Base-by-base conservation (phyloP, 78 protist species). In the Dictyostelium intermedium region DNA sequence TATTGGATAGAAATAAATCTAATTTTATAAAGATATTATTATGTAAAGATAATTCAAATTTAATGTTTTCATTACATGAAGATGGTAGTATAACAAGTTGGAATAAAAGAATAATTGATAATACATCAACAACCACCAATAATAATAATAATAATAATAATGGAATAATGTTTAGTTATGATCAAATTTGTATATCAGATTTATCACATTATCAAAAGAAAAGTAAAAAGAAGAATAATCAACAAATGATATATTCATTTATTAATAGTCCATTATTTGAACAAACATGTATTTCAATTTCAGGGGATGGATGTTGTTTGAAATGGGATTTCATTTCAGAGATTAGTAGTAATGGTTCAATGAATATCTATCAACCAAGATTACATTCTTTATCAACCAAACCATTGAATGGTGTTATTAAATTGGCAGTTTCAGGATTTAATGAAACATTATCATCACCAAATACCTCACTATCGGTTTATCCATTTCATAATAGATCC, bases 321-420 rank as follows among this genome's bases (percentile, higher is more conserved):
- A 89, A 89, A 80, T 89, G 94, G 94, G 87, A 89, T 70, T 89
- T 89, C 18, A 89, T 74, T 18, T 80, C 87, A n/a, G 94, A 89
- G 27, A 45, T 89, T 23, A 41, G 78, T 45, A 41, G 14, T 10
- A 13, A 34, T 56, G 43, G 45, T 25, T 30, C 50, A 25, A 9
- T 25, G 11, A 41, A 61, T 30, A 8, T 35, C 13, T 89, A 61
- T 56, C 18, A 78, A 27, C 87, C 94, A 43, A 89, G 87, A 80
- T n/a, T 89, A n/a, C 81, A 74, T 3, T 13, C 10, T 5, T 2
- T 80, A 9, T 27, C 30, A 2, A 25, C 37, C 2, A 43, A 39
- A 2, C 87, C 94, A 69, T 80, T 89, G 73, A 89, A 89, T 81
- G 94, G 94, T 70, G 85, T 89, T 14, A 25, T 89, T n/a, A 89